These are phyloP conservation scores for Hura crepitans DNA, from an alignment of 441 rosid species.

Conservation along the genomic window DNA sequence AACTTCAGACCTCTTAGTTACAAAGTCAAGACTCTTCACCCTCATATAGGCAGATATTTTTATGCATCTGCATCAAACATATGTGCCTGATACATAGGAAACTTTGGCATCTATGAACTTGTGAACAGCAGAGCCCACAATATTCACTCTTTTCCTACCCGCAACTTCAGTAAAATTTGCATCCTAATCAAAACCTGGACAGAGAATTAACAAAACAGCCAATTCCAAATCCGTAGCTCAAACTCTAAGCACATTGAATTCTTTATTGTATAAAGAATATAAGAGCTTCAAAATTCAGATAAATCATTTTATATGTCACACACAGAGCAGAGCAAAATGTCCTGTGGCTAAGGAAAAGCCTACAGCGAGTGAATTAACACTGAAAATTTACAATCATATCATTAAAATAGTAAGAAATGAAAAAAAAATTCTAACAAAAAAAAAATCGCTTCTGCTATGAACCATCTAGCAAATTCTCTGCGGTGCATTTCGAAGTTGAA, in stretches of 20 bases:
- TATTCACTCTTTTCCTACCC: background rate
- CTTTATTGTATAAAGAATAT: background rate
- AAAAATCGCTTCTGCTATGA: background rate
- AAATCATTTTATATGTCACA: background rate
- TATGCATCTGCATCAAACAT: background rate
- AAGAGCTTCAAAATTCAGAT: slow-evolving; percentile 3
- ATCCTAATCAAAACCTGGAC: background rate
- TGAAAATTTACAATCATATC: slow-evolving; percentile 12
- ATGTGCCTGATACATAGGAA: background rate
- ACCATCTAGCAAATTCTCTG: background rate
- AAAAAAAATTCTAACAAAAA: background rate
- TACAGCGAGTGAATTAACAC: too few species aligned
- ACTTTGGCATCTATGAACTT: background rate
- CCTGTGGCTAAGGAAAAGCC: background rate
- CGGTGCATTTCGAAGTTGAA: background rate
- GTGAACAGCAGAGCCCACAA: background rate
- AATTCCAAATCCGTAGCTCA: background rate
- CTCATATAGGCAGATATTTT: background rate
- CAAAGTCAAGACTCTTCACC: background rate
- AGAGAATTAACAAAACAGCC: background rate
- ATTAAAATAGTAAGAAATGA: background rate
- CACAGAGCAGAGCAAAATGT: background rate
- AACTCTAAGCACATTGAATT: background rate
- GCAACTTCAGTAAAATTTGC: background rate
- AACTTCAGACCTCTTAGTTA: background rate